Conservation (phyloP, 176 grass and related monocot genomes). For the Secale cereale region DNA sequence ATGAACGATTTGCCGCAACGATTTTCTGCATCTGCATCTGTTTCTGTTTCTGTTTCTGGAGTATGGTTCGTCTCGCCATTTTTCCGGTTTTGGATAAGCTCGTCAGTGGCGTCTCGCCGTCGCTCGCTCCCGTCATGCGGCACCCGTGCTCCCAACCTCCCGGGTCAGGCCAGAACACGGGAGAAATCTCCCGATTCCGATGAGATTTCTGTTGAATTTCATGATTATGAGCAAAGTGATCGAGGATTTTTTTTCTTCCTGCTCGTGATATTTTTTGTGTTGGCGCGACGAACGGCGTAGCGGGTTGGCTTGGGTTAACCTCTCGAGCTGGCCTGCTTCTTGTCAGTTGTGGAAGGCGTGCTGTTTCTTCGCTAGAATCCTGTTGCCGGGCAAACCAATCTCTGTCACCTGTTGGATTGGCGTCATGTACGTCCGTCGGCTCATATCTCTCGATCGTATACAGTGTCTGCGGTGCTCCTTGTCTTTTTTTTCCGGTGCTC, state of each 20-base stretch:
- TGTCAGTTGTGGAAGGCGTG: neutral
- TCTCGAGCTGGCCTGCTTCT: neutral
- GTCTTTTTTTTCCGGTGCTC: no score
- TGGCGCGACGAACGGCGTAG: no score
- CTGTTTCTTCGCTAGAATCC: neutral
- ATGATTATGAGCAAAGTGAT: neutral
- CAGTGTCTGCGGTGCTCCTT: neutral
- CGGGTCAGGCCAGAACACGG: neutral
- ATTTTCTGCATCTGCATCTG: neutral
- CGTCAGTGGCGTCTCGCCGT: neutral
- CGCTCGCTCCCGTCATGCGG: constrained; percentile 16
- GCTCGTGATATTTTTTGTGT: no score
- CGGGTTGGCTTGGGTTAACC: neutral
- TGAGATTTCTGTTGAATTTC: neutral
- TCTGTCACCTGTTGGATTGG: neutral
- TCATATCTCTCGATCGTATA: neutral
- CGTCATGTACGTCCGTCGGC: neutral
- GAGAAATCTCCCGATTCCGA: neutral
- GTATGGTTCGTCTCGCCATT: neutral
- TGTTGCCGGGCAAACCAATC: neutral
- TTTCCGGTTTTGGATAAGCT: constrained; percentile 8
- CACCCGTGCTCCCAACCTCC: neutral
- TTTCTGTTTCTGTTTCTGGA: neutral
- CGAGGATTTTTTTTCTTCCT: neutral
- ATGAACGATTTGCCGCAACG: neutral